These are phyloP conservation scores for Leccinum subgranulosum DNA, from an alignment of 768 basidiomycete genomes.

Conservation along the genomic window DNA sequence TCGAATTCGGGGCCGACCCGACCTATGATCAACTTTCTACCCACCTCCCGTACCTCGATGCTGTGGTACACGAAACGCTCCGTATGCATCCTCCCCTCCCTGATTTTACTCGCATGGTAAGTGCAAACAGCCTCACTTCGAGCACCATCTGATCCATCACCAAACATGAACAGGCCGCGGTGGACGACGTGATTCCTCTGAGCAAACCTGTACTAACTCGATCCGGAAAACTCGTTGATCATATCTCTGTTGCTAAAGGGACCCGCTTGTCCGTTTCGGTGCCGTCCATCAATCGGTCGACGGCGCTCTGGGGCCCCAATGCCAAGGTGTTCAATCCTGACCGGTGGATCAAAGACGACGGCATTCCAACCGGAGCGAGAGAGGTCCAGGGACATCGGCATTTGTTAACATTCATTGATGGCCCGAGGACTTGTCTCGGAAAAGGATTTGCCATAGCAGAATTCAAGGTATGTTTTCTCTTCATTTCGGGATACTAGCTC, in stretches of 20 bases:
- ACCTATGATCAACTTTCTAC: conserved; percentile 52
- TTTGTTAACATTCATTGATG: conserved; percentile 50
- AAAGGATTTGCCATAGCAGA: conserved; percentile 11
- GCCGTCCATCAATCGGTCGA: conserved; percentile 46
- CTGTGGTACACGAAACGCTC: conserved; percentile 44
- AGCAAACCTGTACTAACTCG: conserved; percentile 43
- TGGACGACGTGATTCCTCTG: conserved; percentile 62
- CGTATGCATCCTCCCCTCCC: conserved; percentile 42
- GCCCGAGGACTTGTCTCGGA: conserved; percentile 40
- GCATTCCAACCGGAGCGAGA: conserved; percentile 32
- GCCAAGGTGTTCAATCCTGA: conserved; percentile 59
- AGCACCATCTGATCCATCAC: neutral
- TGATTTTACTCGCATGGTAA: conserved; percentile 19
- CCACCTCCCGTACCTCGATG: conserved; percentile 54
- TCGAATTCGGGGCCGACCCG: conserved; percentile 43
- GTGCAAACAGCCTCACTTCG: neutral
- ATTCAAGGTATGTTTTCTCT: conserved; percentile 26
- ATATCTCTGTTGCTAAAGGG: conserved; percentile 46
- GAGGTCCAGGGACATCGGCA: conserved; percentile 49
- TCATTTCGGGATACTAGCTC: neutral
- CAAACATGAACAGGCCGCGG: conserved; percentile 35
- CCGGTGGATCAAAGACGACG: conserved; percentile 50
- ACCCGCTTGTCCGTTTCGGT: conserved; percentile 44
- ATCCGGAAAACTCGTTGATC: conserved; percentile 37
- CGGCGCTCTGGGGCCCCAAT: conserved; percentile 57